These are phyloP conservation scores for Fagus crenata DNA, from an alignment of 306 rosid genomes.

Conservation along the genomic window DNA sequence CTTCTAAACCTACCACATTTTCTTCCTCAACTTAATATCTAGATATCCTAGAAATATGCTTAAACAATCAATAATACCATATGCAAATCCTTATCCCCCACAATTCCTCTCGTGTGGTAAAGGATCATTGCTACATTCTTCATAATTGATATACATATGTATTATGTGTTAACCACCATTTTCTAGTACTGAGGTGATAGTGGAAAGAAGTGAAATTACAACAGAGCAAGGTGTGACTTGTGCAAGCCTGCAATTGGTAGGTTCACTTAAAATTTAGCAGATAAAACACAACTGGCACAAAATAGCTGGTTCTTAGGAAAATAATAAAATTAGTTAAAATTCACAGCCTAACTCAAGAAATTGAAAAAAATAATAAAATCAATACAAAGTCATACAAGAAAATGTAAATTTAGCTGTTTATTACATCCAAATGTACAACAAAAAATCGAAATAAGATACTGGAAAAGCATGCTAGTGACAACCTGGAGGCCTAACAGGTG, in stretches of 20 bases:
- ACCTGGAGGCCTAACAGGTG: conserved; percentile 68
- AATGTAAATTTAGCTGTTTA: background rate
- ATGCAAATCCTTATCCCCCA: background rate
- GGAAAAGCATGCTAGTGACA: conserved; percentile 7
- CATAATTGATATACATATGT: background rate
- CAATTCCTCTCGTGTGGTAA: background rate
- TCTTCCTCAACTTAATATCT: background rate
- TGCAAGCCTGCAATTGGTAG: background rate
- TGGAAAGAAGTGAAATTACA: background rate
- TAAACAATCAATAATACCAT: background rate
- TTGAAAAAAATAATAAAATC: background rate
- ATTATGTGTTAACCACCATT: background rate
- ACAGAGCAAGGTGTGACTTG: background rate
- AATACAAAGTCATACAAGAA: background rate
- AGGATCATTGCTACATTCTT: background rate
- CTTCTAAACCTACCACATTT: background rate
- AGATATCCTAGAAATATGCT: background rate
- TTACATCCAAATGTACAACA: background rate
- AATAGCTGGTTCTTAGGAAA: background rate
- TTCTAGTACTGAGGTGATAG: background rate
- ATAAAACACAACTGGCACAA: background rate
- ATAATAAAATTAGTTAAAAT: background rate
- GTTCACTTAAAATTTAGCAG: background rate
- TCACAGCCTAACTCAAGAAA: background rate
- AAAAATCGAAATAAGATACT: background rate